Base-by-base conservation (phyloP, 306 rosid species). In the Vigna nakashimae region DNA sequence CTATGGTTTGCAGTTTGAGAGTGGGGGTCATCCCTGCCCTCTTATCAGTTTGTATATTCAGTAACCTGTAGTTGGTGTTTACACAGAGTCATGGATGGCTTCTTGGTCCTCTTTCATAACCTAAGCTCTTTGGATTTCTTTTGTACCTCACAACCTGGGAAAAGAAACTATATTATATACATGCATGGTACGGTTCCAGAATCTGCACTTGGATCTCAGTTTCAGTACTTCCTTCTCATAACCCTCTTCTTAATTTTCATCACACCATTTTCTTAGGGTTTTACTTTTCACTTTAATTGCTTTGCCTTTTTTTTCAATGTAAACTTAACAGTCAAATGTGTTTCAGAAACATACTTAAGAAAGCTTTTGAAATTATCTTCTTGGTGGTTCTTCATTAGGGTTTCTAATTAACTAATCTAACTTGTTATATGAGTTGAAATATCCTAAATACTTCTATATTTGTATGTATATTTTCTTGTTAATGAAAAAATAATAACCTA, bases 21-120 rank as follows among this genome's bases (percentile, higher is more conserved):
- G 85, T 15, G 67, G 85, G 85, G 82, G 82, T 64, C 79, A 56
- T 82, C 82, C 16, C 79, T 58, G 53, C 69, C 20, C 79, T 71
- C 57, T 64, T 45, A 63, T 82, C 78, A 63, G 15, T 48, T 66
- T 74, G 15, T 74, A 38, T 74, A 73, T 79, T 67, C 71, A 81
- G 18, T 49, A 75, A 69, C 43, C 50, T 14, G 82, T 42, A 42
- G 59, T 70, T 76, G 63, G 67, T 70, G 69, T 69, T 80, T 75
- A 48, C 72, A 49, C 65, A 75, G 7, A 62, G 34, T 69, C 80
- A 63, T 75, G 79, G 49, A 17, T 69, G 17, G 34, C 24, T 55
- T 63, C 80, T 55, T 55, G 20, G 40, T 79, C 62, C 1, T 53
- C 67, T 64, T 69, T 59, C 79, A 64, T 72, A 73, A 72, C 60